Conservation (phyloP, 2,329 filamentous ascomycete species). For the Diaporthe nobilis region DNA sequence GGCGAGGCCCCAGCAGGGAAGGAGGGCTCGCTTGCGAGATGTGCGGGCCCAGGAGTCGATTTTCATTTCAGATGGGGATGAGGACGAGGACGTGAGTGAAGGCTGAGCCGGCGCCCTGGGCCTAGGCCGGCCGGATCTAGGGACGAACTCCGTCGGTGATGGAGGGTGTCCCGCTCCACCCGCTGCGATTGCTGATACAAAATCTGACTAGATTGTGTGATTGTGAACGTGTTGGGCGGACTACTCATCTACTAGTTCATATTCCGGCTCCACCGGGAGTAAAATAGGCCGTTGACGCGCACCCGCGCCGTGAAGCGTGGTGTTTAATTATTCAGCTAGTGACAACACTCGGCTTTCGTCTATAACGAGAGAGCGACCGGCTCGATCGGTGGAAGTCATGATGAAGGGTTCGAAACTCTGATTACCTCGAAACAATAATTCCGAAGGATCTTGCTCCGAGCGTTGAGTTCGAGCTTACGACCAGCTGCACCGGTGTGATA, state of each 20-base stretch:
- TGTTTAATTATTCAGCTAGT: neutral
- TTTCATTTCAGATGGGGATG: neutral
- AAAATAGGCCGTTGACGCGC: neutral
- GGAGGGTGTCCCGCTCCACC: no score
- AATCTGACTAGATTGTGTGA: neutral
- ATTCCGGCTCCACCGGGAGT: neutral
- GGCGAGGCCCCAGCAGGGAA: no score
- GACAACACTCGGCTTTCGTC: neutral
- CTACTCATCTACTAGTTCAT: neutral
- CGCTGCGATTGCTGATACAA: neutral
- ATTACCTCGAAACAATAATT: neutral
- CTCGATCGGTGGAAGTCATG: no score
- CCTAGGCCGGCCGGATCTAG: neutral
- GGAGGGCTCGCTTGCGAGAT: no score
- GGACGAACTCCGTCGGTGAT: neutral
- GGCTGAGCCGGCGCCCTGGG: neutral
- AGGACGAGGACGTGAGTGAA: neutral
- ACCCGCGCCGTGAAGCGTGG: no score
- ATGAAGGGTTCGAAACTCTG: neutral
- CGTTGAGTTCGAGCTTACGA: neutral
- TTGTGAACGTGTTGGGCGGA: no score
- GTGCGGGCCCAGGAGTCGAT: neutral
- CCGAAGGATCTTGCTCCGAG: no score
- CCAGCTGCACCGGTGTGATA: neutral
- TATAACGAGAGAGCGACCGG: neutral